These are phyloP conservation scores for Coriaria nepalensis DNA, from an alignment of 306 rosid genomes.

Conservation along the genomic window DNA sequence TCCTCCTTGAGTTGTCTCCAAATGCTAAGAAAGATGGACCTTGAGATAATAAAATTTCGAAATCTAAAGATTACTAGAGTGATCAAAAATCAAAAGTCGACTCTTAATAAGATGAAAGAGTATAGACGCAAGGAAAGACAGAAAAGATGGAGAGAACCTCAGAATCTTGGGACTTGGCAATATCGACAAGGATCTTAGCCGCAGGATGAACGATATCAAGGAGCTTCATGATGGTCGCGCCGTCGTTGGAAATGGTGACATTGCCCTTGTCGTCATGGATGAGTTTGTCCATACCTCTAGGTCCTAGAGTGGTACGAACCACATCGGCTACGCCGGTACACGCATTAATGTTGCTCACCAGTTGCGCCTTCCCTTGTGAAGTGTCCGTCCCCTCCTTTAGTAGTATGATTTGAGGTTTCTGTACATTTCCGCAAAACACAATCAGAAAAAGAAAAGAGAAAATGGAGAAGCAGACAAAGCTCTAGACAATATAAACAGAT, in stretches of 20 bases:
- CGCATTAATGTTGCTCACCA: slow-evolving; percentile 92
- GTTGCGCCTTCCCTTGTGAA: slow-evolving; percentile 87
- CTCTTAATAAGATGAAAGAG: background rate
- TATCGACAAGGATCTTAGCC: slow-evolving; percentile 91
- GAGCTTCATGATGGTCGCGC: slow-evolving; percentile 96
- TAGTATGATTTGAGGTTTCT: slow-evolving; percentile 99
- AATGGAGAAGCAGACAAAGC: background rate
- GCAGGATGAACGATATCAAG: slow-evolving; percentile 92
- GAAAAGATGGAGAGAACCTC: slow-evolving; percentile 35
- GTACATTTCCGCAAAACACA: slow-evolving; percentile 16
- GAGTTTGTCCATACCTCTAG: slow-evolving; percentile 97
- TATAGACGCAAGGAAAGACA: background rate
- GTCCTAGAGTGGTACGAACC: slow-evolving; percentile 83
- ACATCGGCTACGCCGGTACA: slow-evolving; percentile 91
- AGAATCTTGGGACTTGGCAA: slow-evolving; percentile 93
- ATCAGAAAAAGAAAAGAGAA: background rate
- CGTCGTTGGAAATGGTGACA: slow-evolving; percentile 93
- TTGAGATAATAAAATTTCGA: too few relatives aligned
- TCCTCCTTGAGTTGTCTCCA: too few relatives aligned
- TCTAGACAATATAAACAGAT: background rate
- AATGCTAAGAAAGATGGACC: too few relatives aligned
- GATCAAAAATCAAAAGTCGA: background rate
- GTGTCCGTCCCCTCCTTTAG: slow-evolving; percentile 95
- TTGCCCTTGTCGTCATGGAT: slow-evolving; percentile 82
- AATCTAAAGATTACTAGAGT: too few relatives aligned